Conservation (phyloP, 192 early-diverging fungal species). For the Coemansia sp. region DNA sequence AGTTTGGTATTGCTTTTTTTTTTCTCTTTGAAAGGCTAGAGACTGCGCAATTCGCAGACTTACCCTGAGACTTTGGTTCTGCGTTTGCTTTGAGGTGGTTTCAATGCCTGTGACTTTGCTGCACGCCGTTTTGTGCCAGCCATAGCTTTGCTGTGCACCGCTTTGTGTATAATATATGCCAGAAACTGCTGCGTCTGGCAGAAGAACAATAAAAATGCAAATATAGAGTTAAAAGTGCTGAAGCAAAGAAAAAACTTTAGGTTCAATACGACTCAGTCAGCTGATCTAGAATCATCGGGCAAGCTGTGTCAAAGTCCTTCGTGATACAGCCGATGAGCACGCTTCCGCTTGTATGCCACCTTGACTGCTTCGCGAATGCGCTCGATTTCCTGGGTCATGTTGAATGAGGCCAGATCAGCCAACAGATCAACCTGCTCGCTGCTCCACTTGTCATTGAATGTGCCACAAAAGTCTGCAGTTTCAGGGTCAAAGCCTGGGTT, state of each 20-base stretch:
- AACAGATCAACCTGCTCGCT: constrained; percentile 63
- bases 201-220: too few species aligned
- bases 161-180: too few species aligned
- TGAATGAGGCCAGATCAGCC: constrained; percentile 57
- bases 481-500: constrained; percentile 62
- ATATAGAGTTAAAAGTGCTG: too few species aligned
- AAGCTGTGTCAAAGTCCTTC: constrained; percentile 4
- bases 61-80: constrained; percentile 1
- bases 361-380: constrained; percentile 49
- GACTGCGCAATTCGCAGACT: background rate
- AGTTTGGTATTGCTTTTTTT: too few species aligned
- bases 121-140: constrained; percentile 4
- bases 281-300: too few species aligned
- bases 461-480: constrained; percentile 62
- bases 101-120: background rate
- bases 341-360: constrained; percentile 54
- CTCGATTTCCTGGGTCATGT: constrained; percentile 57
- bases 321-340: constrained; percentile 26
- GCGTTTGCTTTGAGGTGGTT: background rate
- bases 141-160: background rate
- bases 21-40: too few species aligned
- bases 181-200: too few species aligned
- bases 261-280: too few species aligned
- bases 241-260: too few species aligned
- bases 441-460: constrained; percentile 69